A percentile compares a stretch with the other conserved stretches of the same genome.
phyloP scores from a whole-genome alignment of 108 stramenopile species.

The Epithemia pelagica region DNA sequence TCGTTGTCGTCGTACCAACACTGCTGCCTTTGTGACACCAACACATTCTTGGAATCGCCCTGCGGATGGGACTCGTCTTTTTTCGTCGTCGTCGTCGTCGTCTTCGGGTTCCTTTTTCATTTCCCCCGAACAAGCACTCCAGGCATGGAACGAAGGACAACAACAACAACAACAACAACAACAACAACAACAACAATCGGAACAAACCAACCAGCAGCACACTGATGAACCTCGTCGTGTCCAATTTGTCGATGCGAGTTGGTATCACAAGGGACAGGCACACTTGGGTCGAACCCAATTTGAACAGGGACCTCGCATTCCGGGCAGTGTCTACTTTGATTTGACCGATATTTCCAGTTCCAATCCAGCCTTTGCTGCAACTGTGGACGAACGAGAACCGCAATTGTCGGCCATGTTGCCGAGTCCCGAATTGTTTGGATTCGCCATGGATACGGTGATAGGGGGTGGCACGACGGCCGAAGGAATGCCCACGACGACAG shows the following conservation, averaged over 20 bases:
- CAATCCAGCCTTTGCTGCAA: constrained; percentile 17
- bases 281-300: constrained; percentile 16
- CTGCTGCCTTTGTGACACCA: too few species aligned
- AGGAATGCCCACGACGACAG: too few species aligned
- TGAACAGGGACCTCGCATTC: constrained; percentile 54
- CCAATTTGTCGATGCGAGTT: constrained; percentile 39
- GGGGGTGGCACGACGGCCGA: too few species aligned
- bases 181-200: background rate
- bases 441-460: background rate
- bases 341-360: constrained; percentile 47
- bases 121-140: background rate
- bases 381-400: constrained; percentile 16
- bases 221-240: constrained; percentile 2
- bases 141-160: background rate
- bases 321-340: constrained; percentile 54
- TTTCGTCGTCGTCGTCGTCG: too few species aligned
- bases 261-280: constrained; percentile 38
- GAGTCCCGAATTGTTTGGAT: constrained; percentile 23
- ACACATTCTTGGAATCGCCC: too few species aligned
- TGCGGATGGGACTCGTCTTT: too few species aligned
- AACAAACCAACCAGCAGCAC: background rate
- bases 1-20: too few species aligned
- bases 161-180: background rate
- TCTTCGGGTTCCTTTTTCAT: background rate
- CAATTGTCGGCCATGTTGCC: constrained; percentile 6